Conservation (phyloP, 225 moss, liverwort and hornwort species). For the Bryum argenteum region DNA sequence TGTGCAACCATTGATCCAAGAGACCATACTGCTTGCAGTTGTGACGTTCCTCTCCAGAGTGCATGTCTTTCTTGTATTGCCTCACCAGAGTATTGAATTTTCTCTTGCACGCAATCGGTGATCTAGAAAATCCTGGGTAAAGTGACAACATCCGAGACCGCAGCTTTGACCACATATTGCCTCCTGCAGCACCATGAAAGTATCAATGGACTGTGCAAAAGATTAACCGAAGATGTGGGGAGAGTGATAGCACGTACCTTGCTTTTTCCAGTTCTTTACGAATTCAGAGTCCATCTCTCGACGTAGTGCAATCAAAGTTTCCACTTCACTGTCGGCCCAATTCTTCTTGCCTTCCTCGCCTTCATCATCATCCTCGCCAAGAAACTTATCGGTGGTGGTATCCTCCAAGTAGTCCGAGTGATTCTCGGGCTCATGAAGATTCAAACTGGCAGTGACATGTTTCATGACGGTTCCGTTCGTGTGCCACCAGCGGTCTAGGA, state of each 20-base stretch:
- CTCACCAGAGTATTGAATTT: conserved; percentile 51
- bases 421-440: conserved; percentile 26
- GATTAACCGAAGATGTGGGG: neutral
- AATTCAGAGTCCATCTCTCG: conserved; percentile 56
- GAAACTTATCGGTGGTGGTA: conserved; percentile 24
- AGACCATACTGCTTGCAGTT: conserved; percentile 46
- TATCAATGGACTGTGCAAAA: neutral
- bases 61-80: conserved; percentile 50
- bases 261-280: conserved; percentile 57
- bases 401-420: conserved; percentile 35
- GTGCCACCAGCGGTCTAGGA: conserved; percentile 58
- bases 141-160: conserved; percentile 39
- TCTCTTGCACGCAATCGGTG: conserved; percentile 54
- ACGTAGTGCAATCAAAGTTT: conserved; percentile 54
- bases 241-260: conserved; percentile 34
- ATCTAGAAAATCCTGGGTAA: conserved; percentile 52
- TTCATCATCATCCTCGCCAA: conserved; percentile 42
- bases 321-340: conserved; percentile 55
- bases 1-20: conserved; percentile 48
- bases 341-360: conserved; percentile 61
- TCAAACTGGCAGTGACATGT: conserved; percentile 41
- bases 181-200: conserved; percentile 28
- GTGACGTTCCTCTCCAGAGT: conserved; percentile 36
- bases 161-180: conserved; percentile 60
- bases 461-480: conserved; percentile 54